phyloP scores from a whole-genome alignment of 1,139 yeast species.

The Pichia inconspicua region DNA sequence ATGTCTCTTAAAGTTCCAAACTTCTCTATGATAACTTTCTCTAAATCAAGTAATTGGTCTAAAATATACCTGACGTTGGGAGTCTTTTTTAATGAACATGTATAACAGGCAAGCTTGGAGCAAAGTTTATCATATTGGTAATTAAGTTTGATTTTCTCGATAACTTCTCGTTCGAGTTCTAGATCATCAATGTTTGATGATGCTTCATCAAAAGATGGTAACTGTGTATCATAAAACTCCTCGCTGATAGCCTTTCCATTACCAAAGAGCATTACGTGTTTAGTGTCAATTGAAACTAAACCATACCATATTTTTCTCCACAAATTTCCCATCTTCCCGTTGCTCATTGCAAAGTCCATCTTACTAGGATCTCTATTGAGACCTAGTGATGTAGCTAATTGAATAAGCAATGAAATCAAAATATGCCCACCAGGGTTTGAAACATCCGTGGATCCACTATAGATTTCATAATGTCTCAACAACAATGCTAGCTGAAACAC shows the following conservation, averaged over 20 bases:
- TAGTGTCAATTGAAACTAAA: conserved; percentile 32
- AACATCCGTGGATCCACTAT: conserved; percentile 37
- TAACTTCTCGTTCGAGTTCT: conserved; percentile 22
- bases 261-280: conserved; percentile 35
- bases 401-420: conserved; percentile 38
- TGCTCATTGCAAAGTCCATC: conserved; percentile 19
- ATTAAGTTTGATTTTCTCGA: conserved; percentile 17
- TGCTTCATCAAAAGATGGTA: conserved; percentile 27
- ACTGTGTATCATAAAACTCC: conserved; percentile 33
- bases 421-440: conserved; percentile 36
- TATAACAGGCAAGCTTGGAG: conserved; percentile 16
- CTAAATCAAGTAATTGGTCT: conserved; percentile 13
- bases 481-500: conserved; percentile 43
- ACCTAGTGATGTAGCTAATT: conserved; percentile 44
- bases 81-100: conserved; percentile 17
- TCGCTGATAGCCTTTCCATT: conserved; percentile 32
- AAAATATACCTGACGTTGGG: conserved; percentile 17
- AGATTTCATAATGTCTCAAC: conserved; percentile 38
- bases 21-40: conserved; percentile 9
- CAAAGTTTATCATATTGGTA: conserved; percentile 14
- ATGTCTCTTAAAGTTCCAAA: conserved; percentile 19
- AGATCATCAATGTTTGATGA: conserved; percentile 20
- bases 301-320: conserved; percentile 50
- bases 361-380: conserved; percentile 44
- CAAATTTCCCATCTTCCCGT: conserved; percentile 29